Evolutionary conservation across 139 green algal genomes (phyloP), one percentile per base, ranked within the genome.

Genomic region (Trebouxia sp.): DNA sequence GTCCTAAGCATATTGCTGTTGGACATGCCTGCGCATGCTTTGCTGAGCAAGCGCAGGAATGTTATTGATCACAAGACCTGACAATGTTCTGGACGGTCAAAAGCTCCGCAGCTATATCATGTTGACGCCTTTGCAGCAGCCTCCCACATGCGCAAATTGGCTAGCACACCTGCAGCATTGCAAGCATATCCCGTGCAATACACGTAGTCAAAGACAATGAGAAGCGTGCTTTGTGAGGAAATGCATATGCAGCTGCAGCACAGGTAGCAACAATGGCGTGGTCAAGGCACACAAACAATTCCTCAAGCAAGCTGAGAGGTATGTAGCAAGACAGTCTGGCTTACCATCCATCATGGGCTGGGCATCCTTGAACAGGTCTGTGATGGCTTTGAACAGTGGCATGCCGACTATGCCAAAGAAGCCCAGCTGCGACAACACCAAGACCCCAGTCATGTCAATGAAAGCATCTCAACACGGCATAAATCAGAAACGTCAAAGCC

Each of bases 331-430:
- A 17, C 2, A 5, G 47, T 53, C 14, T 53, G 15, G 47, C 47
- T 53, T 6, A 53, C 62, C 62, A 43, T 72, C 62, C 62, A 72
- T 43, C 62, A 72, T 72, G 37, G 62, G 62, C 12, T 72, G 62
- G 20, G 35, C 62, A 45, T 45, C 62, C 32, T 45, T 72, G 7
- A 43, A 72, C n/a, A 72, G 62, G 0, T 72, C 62, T 30, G 62
- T 72, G 35, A 72, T 72, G 20, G 62, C 62, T 43, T 45, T 45
- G 35, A 72, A 72, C n/a, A 72, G 62, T 15, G 35, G 62, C 11
- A 72, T 72, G 9, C 62, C 62, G 15, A 72, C 32, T 15, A 72
- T 72, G 30, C 62, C 37, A 37, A 43, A 72, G 62, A 45, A 72
- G 0, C 62, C 62, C 26, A 72, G 62, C 32, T 72, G 62, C 62